Percentiles rank a stretch among this genome's conserved stretches.
Conservation (phyloP, 768 basidiomycete genomes). For the Piloderma croceum region DNA sequence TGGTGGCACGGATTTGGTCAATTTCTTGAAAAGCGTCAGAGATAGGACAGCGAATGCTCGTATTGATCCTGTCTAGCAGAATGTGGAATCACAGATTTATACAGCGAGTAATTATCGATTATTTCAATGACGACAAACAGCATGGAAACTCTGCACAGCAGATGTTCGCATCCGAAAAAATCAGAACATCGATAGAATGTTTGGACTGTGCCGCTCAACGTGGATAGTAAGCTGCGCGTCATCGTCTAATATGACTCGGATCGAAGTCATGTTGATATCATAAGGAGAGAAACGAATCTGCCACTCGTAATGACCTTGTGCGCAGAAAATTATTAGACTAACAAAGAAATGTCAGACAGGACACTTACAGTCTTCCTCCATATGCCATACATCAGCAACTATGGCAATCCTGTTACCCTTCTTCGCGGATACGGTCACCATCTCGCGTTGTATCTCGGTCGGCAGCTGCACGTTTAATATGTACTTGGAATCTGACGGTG, state of each 20-base stretch:
- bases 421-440: slow-evolving; percentile 60
- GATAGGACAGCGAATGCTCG: slow-evolving; percentile 57
- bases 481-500: slow-evolving; percentile 36
- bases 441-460: slow-evolving; percentile 45
- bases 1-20: slow-evolving; percentile 74
- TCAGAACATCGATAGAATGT: too few relatives aligned
- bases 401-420: slow-evolving; percentile 52
- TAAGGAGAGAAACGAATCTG: slow-evolving; percentile 47
- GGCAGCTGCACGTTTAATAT: slow-evolving; percentile 47
- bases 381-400: slow-evolving; percentile 59
- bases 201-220: slow-evolving; percentile 35
- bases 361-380: slow-evolving; percentile 52
- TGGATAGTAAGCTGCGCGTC: slow-evolving; percentile 44
- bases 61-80: too few relatives aligned
- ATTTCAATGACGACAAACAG: too few relatives aligned
- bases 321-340: slow-evolving; percentile 2
- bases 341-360: not conserved
- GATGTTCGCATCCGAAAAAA: too few relatives aligned
- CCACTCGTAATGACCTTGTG: slow-evolving; percentile 58
- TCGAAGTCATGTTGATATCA: slow-evolving; percentile 49
- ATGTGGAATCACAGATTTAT: too few relatives aligned
- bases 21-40: slow-evolving; percentile 68
- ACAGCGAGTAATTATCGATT: too few relatives aligned
- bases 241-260: slow-evolving; percentile 44
- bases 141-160: too few relatives aligned